Evolutionary conservation across 345 rosid species (phyloP), one percentile per base, ranked within the genome.

Genomic region (Eutrema heterophyllum): DNA sequence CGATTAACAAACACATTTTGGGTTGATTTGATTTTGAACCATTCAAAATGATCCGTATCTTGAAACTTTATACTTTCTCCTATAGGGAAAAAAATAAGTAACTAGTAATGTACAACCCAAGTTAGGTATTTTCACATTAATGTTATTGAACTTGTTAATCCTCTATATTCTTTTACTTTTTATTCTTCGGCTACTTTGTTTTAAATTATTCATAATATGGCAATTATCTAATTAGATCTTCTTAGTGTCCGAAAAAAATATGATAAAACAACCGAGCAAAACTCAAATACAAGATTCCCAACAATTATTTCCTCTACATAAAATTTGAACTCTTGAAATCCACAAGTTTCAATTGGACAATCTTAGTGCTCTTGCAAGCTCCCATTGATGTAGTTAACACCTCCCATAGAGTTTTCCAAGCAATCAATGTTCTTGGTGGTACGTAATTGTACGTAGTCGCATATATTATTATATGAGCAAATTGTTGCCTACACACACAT

Each of bases 381-480:
- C 24, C 24, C 24, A 21, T 21, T 21, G 52, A 50, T 4, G 57
- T 65, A 65, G 35, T 14, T 27, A 24, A 48, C 14, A 26, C 53
- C 9, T 5, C 39, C 18, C 15, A 50, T 21, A 15, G 5, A 63
- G 13, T 44, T 48, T 48, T 18, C 32, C 44, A 55, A 33, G 18
- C 46, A 32, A 14, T 57, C 14, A 45, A 9, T 21, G 33, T 57
- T 69, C 65, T 26, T 57, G 73, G 75, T 71, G 40, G 32, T 60
- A 29, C 51, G 67, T 71, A 30, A 49, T 27, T 11, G 27, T 38
- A 21, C 24, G 13, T 71, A 36, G 18, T 68, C 24, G 24, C 26
- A 58, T 70, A 21, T 41, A 45, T 45, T 14, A 33, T 45, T 33
- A 8, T 21, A 58, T 58, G 40, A 70, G 12, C 67, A 70, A 59